phyloP scores from a whole-genome alignment of 2,329 filamentous ascomycete species.

The Periconia macrospinosa region DNA sequence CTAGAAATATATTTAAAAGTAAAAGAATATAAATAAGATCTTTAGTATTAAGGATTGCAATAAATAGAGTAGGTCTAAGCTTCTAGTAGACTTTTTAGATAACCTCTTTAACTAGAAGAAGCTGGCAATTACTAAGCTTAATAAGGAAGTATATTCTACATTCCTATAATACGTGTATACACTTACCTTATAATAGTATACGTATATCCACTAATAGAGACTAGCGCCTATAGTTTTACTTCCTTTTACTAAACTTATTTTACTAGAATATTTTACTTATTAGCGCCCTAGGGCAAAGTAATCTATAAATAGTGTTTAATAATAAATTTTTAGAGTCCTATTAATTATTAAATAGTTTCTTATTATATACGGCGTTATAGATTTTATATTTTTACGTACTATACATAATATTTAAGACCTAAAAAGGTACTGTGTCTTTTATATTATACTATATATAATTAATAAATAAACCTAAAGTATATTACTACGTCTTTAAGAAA shows the following conservation, averaged over 20 bases:
- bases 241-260: constrained; percentile 8
- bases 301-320: background rate
- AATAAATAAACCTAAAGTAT: no score
- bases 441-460: background rate
- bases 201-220: constrained; percentile 5
- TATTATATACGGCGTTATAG: no score
- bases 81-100: constrained; percentile 14
- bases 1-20: constrained; percentile 1
- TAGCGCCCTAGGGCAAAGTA: constrained; percentile 4
- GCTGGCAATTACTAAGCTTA: constrained; percentile 7
- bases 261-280: constrained; percentile 10
- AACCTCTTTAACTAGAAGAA: constrained; percentile 9
- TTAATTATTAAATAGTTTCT: no score
- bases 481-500: no score
- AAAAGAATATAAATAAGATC: constrained; percentile 11
- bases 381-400: no score
- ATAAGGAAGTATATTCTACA: background rate
- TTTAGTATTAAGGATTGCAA: constrained; percentile 12
- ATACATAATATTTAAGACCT: no score
- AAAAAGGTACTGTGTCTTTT: no score
- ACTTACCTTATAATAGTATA: background rate
- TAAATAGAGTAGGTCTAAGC: constrained; percentile 14
- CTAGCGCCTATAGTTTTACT: constrained; percentile 1
- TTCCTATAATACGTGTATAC: no score
- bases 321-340: no score